Evolutionary conservation across 768 basidiomycete genomes (phyloP).

Genomic region (Psilocybe cubensis): DNA sequence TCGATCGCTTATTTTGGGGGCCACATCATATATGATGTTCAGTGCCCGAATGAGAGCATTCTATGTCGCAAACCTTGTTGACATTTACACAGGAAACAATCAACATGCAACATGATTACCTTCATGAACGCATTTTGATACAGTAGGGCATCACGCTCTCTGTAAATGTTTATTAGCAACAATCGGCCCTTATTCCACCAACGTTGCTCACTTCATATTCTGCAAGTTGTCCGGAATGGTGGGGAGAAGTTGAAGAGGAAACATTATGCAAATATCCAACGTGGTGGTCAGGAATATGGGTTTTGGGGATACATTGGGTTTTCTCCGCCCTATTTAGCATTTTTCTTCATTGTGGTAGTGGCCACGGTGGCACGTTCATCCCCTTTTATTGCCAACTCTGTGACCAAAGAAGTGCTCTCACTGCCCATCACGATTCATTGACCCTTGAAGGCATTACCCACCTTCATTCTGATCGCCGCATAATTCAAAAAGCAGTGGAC

Average conservation of each 20-base stretch:
- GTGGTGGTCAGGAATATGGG: background rate
- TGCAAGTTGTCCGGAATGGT: conserved; percentile 24
- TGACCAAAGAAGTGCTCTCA: background rate
- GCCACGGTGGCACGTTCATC: background rate
- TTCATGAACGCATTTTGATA: conserved; percentile 34
- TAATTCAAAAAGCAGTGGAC: background rate
- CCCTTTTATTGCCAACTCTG: background rate
- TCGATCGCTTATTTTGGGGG: conserved; percentile 13
- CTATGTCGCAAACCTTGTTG: conserved; percentile 10
- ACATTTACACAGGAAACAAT: background rate
- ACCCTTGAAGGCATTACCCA: background rate
- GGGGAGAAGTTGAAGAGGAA: conserved; percentile 28
- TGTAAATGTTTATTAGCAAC: background rate
- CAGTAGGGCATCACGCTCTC: conserved; percentile 18
- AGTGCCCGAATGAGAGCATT: conserved; percentile 30
- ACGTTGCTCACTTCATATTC: conserved; percentile 24
- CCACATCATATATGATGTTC: conserved; percentile 24
- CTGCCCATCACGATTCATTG: too few relatives aligned
- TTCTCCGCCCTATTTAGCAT: background rate
- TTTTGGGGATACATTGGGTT: background rate
- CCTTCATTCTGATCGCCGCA: background rate
- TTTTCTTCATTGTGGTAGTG: background rate
- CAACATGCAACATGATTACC: conserved; percentile 7
- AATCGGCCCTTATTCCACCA: background rate
- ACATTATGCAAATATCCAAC: conserved; percentile 5